Conservation (phyloP, 345 rosid species). For the Hypericum perforatum region DNA sequence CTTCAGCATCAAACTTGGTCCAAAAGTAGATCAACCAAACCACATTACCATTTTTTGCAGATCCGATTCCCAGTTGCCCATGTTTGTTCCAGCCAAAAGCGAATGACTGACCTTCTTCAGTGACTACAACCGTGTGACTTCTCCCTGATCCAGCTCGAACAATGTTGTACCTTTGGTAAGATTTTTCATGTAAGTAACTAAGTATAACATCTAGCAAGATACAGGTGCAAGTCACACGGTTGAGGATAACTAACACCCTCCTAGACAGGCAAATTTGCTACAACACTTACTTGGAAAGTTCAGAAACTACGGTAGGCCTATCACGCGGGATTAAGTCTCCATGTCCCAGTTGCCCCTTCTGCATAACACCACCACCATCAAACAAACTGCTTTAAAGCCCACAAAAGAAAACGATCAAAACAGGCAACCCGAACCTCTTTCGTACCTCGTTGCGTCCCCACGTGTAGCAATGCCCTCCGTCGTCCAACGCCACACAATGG, state of each 20-base stretch:
- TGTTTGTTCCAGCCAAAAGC: slow-evolving; percentile 97
- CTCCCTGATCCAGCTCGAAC: slow-evolving; percentile 65
- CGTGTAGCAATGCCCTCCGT: slow-evolving; percentile 89
- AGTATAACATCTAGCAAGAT: no score
- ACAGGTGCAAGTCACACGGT: no score
- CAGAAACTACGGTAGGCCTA: slow-evolving; percentile 85
- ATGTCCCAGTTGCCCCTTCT: slow-evolving; percentile 97
- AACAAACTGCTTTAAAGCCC: slow-evolving; percentile 12
- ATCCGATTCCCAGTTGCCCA: slow-evolving; percentile 91
- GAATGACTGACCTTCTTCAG: slow-evolving; percentile 64
- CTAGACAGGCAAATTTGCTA: neutral
- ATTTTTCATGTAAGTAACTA: no score
- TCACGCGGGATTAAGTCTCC: slow-evolving; percentile 89
- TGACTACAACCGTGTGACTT: slow-evolving; percentile 75
- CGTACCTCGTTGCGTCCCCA: slow-evolving; percentile 98
- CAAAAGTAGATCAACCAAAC: no score
- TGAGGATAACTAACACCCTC: no score
- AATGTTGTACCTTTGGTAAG: slow-evolving; percentile 52
- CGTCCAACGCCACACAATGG: slow-evolving; percentile 96
- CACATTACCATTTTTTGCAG: slow-evolving; percentile 52
- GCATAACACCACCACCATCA: slow-evolving; percentile 20
- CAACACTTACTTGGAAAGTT: slow-evolving; percentile 63
- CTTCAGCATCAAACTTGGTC: no score
- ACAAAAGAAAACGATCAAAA: slow-evolving; percentile 3
- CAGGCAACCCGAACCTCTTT: neutral